These are phyloP conservation scores for Sanghuangporus weigelae DNA, from an alignment of 1,284 basidiomycete genomes.

Conservation along the genomic window DNA sequence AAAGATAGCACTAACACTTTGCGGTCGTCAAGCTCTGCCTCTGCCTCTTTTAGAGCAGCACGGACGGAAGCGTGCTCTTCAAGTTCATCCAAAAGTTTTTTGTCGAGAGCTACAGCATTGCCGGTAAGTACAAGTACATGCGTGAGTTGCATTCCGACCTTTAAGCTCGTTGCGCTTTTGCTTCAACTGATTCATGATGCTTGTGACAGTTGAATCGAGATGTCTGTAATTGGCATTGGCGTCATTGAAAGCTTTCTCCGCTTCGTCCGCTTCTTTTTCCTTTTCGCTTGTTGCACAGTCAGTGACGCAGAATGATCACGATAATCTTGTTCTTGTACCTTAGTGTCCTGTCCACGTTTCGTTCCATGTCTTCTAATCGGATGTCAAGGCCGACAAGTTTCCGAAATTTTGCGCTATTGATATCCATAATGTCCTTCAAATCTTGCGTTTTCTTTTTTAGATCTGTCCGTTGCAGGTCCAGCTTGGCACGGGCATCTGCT, in stretches of 20 bases:
- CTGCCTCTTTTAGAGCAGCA: constrained; percentile 53
- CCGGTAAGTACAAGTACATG: constrained; percentile 4
- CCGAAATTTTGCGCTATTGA: constrained; percentile 56
- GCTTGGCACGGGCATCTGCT: constrained; percentile 76
- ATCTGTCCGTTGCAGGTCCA: constrained; percentile 74
- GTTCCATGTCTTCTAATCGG: constrained; percentile 63
- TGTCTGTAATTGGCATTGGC: constrained; percentile 56
- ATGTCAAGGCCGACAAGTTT: constrained; percentile 59
- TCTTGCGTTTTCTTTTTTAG: constrained; percentile 60
- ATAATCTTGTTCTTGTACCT: constrained; percentile 38
- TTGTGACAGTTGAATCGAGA: constrained; percentile 55
- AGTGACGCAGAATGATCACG: constrained; percentile 3
- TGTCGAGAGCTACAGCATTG: constrained; percentile 45
- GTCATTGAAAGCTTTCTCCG: constrained; percentile 45
- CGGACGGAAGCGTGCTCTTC: constrained; percentile 40
- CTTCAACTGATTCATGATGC: constrained; percentile 55
- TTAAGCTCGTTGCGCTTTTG: constrained; percentile 59
- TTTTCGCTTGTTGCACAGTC: constrained; percentile 46
- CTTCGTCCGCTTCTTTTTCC: constrained; percentile 54
- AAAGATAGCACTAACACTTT: constrained; percentile 42
- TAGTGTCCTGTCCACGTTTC: constrained; percentile 54
- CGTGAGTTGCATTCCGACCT: constrained; percentile 34
- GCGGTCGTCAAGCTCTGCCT: constrained; percentile 45
- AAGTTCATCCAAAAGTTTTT: constrained; percentile 44
- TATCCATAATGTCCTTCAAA: constrained; percentile 59